Evolutionary conservation across 768 basidiomycete species (phyloP).

Genomic region (Vishniacozyma victoriae): DNA sequence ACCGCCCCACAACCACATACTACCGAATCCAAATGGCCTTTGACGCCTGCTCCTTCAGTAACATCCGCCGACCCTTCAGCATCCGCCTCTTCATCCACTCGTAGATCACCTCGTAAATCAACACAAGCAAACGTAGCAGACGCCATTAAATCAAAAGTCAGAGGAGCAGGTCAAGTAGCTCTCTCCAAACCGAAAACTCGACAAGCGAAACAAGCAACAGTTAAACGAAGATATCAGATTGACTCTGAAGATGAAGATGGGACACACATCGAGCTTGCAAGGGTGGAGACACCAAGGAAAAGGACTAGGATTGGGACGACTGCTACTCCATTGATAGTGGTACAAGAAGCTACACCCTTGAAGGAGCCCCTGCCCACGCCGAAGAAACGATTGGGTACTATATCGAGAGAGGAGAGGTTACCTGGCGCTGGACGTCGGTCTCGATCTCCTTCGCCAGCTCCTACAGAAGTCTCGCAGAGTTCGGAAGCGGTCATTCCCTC

Average conservation of each 20-base stretch:
- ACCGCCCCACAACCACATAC: constrained; percentile 5
- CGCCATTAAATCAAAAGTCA: constrained; percentile 2
- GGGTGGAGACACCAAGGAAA: too few species aligned
- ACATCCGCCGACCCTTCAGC: constrained; percentile 4
- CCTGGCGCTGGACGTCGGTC: constrained; percentile 1
- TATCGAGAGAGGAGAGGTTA: too few species aligned
- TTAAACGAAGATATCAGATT: constrained; percentile 21
- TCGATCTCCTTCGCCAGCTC: background rate
- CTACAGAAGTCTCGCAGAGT: too few species aligned
- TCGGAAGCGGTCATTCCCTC: constrained; percentile 27
- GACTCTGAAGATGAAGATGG: constrained; percentile 29
- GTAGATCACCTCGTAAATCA: constrained; percentile 12
- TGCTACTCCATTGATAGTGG: constrained; percentile 8
- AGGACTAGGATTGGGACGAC: too few species aligned
- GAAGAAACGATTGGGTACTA: constrained; percentile 9
- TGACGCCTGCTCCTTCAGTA: constrained; percentile 17
- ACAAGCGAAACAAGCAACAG: background rate
- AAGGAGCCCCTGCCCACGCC: constrained; percentile 25
- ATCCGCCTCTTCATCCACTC: constrained; percentile 1
- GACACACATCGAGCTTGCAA: too few species aligned
- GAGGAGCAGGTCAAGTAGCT: constrained; percentile 32
- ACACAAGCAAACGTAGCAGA: background rate
- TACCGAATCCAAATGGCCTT: constrained; percentile 4
- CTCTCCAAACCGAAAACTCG: constrained; percentile 23
- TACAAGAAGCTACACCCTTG: constrained; percentile 32